phyloP scores from a whole-genome alignment of 805 yeast genomes.

The Komagataella pastoris region DNA sequence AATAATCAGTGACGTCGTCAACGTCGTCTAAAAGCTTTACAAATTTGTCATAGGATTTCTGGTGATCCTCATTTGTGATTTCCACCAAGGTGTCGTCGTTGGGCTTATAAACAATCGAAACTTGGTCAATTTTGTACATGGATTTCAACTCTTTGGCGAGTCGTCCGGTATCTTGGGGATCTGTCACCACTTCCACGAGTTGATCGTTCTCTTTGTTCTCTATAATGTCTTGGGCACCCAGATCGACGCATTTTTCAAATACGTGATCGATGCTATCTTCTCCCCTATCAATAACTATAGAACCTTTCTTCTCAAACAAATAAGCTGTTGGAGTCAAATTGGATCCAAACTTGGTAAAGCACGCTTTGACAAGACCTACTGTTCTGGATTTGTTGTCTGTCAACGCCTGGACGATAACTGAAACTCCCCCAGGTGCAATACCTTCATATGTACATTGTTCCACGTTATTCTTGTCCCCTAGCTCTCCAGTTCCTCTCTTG shows the following conservation, averaged over 20 bases:
- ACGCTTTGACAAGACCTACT: slow-evolving; percentile 58
- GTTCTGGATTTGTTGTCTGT: slow-evolving; percentile 87
- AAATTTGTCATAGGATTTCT: slow-evolving; percentile 41
- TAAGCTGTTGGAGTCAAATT: slow-evolving; percentile 66
- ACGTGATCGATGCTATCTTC: slow-evolving; percentile 41
- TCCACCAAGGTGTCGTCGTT: slow-evolving; percentile 45
- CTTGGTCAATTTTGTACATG: slow-evolving; percentile 50
- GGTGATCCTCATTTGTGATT: slow-evolving; percentile 37
- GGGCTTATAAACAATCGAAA: slow-evolving; percentile 57
- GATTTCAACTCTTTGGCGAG: slow-evolving; percentile 46
- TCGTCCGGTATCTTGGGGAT: slow-evolving; percentile 45
- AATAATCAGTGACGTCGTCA: slow-evolving; percentile 76
- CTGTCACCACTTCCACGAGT: slow-evolving; percentile 43
- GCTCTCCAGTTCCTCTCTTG: slow-evolving; percentile 68
- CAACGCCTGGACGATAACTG: slow-evolving; percentile 71
- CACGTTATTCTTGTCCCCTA: slow-evolving; percentile 26
- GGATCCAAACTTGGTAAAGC: slow-evolving; percentile 58
- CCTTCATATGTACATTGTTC: slow-evolving; percentile 71
- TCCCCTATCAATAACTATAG: slow-evolving; percentile 37
- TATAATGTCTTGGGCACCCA: slow-evolving; percentile 72
- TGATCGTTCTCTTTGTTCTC: slow-evolving; percentile 30
- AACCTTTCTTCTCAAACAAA: slow-evolving; percentile 70
- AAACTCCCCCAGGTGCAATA: slow-evolving; percentile 85
- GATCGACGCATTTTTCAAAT: slow-evolving; percentile 63
- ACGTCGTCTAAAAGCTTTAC: slow-evolving; percentile 52